These are phyloP conservation scores for Cyclocybe aegerita DNA, from an alignment of 768 basidiomycete species.

Conservation along the genomic window DNA sequence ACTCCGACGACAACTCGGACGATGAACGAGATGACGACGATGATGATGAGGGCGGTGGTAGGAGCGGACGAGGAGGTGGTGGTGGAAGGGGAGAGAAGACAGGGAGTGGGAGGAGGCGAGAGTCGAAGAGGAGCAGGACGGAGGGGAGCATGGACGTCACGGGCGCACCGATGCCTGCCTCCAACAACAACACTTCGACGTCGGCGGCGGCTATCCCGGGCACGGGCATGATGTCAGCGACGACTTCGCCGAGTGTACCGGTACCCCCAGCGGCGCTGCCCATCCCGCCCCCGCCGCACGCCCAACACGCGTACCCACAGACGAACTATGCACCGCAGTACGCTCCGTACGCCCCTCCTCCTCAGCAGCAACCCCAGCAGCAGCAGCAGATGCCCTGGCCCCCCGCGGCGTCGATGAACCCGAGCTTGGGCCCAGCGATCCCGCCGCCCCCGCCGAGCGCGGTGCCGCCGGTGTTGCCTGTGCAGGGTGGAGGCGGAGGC, in stretches of 20 bases:
- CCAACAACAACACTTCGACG: conserved; percentile 11
- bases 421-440: conserved; percentile 29
- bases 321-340: too few relatives aligned
- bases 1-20: conserved; percentile 15
- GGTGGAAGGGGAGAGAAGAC: background rate
- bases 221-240: too few relatives aligned
- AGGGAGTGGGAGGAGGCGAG: conserved; percentile 15
- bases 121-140: conserved; percentile 35
- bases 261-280: conserved; percentile 8
- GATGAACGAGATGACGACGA: conserved; percentile 24
- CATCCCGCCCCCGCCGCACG: conserved; percentile 2
- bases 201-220: too few relatives aligned
- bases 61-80: conserved; percentile 32
- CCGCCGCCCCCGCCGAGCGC: conserved; percentile 33
- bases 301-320: conserved; percentile 5
- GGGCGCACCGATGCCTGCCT: conserved; percentile 19
- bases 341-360: too few relatives aligned
- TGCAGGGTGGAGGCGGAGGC: conserved; percentile 1
- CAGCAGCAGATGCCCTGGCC: conserved; percentile 24
- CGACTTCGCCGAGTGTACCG: background rate
- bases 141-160: conserved; percentile 30
- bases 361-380: background rate
- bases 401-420: conserved; percentile 32
- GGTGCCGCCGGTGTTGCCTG: conserved; percentile 18
- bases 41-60: conserved; percentile 33